These are phyloP conservation scores for Neobulgaria alba DNA, from an alignment of 2,329 filamentous ascomycete species.

Conservation along the genomic window DNA sequence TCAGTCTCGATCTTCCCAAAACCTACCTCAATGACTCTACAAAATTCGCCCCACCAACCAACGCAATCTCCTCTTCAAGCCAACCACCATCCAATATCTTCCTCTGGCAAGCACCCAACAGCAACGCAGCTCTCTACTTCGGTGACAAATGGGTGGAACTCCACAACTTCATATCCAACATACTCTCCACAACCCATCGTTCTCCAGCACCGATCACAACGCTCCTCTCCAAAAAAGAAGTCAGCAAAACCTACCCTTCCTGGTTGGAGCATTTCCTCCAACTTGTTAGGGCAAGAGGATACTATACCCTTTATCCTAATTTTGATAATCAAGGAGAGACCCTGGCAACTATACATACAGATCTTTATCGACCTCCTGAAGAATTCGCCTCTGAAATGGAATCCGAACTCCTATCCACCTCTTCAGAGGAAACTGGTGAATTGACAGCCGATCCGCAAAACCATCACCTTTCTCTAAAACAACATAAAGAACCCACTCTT, in stretches of 20 bases:
- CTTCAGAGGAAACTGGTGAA: slow-evolving; percentile 9
- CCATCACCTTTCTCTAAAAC: slow-evolving; percentile 19
- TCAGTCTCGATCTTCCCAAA: slow-evolving; percentile 69
- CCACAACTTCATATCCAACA: slow-evolving; percentile 62
- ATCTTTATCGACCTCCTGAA: slow-evolving; percentile 65
- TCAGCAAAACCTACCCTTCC: slow-evolving; percentile 61
- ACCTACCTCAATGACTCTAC: slow-evolving; percentile 52
- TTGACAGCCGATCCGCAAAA: slow-evolving; percentile 22
- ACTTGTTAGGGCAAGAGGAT: slow-evolving; percentile 67
- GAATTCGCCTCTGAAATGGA: slow-evolving; percentile 39
- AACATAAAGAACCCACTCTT: slow-evolving; percentile 28
- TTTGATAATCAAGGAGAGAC: slow-evolving; percentile 34
- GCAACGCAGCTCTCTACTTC: slow-evolving; percentile 73
- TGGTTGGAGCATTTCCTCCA: slow-evolving; percentile 75
- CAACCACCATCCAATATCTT: slow-evolving; percentile 47
- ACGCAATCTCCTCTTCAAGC: background rate
- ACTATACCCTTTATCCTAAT: slow-evolving; percentile 72
- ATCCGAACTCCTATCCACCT: slow-evolving; percentile 3
- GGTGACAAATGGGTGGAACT: slow-evolving; percentile 83
- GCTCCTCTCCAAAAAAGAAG: slow-evolving; percentile 45
- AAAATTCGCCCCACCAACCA: slow-evolving; percentile 40
- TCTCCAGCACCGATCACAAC: slow-evolving; percentile 32
- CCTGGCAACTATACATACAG: slow-evolving; percentile 68
- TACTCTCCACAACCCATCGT: slow-evolving; percentile 24
- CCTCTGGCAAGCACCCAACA: slow-evolving; percentile 77